phyloP scores from a whole-genome alignment of 2,329 filamentous ascomycete genomes.

The Pyrenophora tritici-repentis region DNA sequence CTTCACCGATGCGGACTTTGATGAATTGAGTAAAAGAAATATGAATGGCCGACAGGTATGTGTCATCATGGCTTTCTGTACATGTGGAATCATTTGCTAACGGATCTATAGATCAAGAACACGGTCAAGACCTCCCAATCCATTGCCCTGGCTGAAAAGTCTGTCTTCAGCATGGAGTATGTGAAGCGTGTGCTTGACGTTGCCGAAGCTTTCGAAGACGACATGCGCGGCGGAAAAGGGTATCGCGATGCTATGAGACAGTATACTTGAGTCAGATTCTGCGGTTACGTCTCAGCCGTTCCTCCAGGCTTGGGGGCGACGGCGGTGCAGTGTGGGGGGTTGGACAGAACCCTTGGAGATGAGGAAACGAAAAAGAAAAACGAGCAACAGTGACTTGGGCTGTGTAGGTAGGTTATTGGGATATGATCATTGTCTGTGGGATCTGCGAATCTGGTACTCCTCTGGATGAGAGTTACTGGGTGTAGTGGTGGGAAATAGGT shows the following conservation, averaged over 20 bases:
- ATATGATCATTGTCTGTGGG: too few species aligned
- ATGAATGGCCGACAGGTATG: constrained; percentile 70
- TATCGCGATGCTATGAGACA: constrained; percentile 85
- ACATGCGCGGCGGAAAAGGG: constrained; percentile 79
- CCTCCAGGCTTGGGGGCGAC: too few species aligned
- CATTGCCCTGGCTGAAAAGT: constrained; percentile 75
- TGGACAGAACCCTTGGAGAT: too few species aligned
- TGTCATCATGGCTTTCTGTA: constrained; percentile 1
- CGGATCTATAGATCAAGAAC: constrained; percentile 76
- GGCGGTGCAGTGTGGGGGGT: too few species aligned
- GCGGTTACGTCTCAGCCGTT: too few species aligned
- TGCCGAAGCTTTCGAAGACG: constrained; percentile 78
- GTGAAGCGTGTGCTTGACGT: constrained; percentile 84
- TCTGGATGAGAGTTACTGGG: too few species aligned
- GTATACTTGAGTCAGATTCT: constrained; percentile 59
- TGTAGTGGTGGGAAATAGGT: too few species aligned
- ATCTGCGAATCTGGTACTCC: too few species aligned
- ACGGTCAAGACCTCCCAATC: constrained; percentile 82
- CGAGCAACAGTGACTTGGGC: too few species aligned
- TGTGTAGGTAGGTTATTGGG: too few species aligned
- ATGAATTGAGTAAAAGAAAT: constrained; percentile 68
- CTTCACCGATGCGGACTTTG: constrained; percentile 71
- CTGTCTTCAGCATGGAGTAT: constrained; percentile 75
- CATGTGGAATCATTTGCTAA: constrained; percentile 10
- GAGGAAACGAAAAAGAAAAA: too few species aligned